phyloP scores from a whole-genome alignment of 306 rosid genomes.

The Prunus fruticosa region DNA sequence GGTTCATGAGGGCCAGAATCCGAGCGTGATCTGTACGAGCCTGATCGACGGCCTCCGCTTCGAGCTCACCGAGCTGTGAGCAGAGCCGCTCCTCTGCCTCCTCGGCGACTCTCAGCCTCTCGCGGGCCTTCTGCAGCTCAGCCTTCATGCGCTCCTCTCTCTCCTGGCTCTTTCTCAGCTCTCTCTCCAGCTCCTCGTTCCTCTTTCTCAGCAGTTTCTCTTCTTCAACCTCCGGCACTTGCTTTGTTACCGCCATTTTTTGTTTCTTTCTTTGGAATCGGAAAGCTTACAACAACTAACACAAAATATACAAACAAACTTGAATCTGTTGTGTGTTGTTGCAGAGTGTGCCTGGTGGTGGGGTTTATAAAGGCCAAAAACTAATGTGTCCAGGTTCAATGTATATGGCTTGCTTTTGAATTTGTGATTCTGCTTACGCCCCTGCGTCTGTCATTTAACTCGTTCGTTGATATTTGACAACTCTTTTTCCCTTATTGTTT shows the following conservation, averaged over 20 bases:
- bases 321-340: too few species aligned
- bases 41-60: constrained; percentile 67
- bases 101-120: constrained; percentile 77
- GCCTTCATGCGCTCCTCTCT: constrained; percentile 66
- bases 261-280: background rate
- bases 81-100: constrained; percentile 95
- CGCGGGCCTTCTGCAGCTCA: constrained; percentile 44
- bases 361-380: constrained; percentile 13
- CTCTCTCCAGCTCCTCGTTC: constrained; percentile 75
- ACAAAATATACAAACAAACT: background rate
- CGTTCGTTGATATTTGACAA: background rate
- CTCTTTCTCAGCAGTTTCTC: constrained; percentile 41
- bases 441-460: background rate
- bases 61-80: constrained; percentile 85
- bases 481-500: too few species aligned
- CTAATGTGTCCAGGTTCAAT: constrained; percentile 30
- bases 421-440: constrained; percentile 2
- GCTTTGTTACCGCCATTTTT: constrained; percentile 28
- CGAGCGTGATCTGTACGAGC: constrained; percentile 70
- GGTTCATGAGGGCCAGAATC: constrained; percentile 49
- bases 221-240: background rate
- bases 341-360: background rate
- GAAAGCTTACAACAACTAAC: background rate
- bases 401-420: background rate
- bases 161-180: constrained; percentile 57